Percentiles rank a stretch among this genome's conserved stretches.
Conservation (phyloP, 495 filamentous ascomycete genomes). For the Trichoderma reesei region DNA sequence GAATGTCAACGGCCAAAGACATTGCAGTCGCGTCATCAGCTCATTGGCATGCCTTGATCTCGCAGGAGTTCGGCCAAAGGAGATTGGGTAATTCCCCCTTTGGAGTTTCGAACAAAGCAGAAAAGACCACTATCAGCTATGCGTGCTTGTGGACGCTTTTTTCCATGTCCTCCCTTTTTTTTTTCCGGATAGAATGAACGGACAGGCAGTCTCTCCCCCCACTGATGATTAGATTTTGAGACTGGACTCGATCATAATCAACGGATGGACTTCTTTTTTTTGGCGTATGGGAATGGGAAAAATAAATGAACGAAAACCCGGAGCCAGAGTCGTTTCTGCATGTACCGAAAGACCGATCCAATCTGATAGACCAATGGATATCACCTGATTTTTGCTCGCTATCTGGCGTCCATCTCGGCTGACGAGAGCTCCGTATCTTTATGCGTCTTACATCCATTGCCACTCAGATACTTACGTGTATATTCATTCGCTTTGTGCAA, state of each 20-base stretch:
- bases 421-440: too few relatives aligned
- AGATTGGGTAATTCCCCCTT: background rate
- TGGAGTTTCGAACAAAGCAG: background rate
- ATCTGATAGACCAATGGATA: background rate
- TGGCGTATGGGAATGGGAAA: background rate
- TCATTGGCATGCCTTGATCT: background rate
- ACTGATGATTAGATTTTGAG: background rate
- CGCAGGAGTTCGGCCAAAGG: background rate
- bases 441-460: too few relatives aligned
- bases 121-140: background rate
- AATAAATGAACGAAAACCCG: background rate
- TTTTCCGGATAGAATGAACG: background rate
- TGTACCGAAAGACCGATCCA: background rate
- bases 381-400: background rate
- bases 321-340: background rate
- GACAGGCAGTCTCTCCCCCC: background rate
- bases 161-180: background rate
- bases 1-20: background rate
- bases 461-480: too few relatives aligned
- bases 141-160: background rate
- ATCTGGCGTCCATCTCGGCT: too few relatives aligned
- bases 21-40: background rate
- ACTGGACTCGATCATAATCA: background rate
- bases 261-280: background rate
- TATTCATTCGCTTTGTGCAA: too few relatives aligned